Conservation (phyloP, 2,329 filamentous ascomycete genomes). For the Colletotrichum plurivorum region DNA sequence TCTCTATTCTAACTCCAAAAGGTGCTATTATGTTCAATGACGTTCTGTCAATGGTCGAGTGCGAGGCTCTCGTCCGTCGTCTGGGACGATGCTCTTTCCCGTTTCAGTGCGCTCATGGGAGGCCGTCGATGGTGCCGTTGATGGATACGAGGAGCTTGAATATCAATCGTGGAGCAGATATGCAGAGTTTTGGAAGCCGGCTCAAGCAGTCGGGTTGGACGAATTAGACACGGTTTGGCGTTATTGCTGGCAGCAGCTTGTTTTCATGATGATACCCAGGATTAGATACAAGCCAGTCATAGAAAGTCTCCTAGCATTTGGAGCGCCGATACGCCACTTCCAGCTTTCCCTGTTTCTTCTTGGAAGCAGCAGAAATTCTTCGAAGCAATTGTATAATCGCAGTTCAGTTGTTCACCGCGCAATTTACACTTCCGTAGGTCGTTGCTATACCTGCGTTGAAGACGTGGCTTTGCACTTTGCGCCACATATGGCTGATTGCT, state of each 20-base stretch:
- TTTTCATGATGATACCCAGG: conserved; percentile 12
- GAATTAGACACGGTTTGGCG: background rate
- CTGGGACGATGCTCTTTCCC: conserved; percentile 79
- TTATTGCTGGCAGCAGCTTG: background rate
- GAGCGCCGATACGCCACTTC: too few relatives aligned
- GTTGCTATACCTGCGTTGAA: background rate
- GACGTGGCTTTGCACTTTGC: background rate
- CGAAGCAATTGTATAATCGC: background rate
- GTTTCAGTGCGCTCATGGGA: conserved; percentile 87
- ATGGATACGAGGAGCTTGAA: conserved; percentile 60
- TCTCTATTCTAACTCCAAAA: conserved; percentile 43
- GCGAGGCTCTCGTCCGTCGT: conserved; percentile 67
- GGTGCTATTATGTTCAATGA: conserved; percentile 91
- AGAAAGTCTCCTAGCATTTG: background rate
- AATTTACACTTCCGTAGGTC: too few relatives aligned
- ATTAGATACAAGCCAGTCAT: background rate
- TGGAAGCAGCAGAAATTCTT: background rate
- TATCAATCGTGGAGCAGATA: background rate
- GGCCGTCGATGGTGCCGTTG: conserved; percentile 76
- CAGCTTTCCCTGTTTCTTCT: background rate
- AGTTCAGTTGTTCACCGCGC: too few relatives aligned
- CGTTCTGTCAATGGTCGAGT: conserved; percentile 69
- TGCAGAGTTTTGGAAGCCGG: conserved; percentile 30
- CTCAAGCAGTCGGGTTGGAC: conserved; percentile 26
- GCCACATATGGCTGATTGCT: conserved; percentile 14